Percentiles rank a stretch among this genome's conserved stretches.
Conservation (phyloP, 2,329 filamentous ascomycete species). For the Cytospora piceicola region DNA sequence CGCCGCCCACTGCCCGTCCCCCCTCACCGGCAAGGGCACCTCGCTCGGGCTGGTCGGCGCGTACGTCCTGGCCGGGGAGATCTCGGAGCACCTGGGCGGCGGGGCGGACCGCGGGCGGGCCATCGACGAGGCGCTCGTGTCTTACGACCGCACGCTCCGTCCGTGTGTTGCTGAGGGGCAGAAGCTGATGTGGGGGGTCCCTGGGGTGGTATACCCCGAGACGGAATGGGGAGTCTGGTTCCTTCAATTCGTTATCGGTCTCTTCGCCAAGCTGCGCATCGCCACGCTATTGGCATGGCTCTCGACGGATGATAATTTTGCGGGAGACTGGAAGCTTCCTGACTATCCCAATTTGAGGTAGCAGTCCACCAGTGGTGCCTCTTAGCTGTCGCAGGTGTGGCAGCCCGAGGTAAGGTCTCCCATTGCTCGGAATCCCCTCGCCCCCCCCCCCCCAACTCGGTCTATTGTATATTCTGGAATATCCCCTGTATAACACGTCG, state of each 20-base stretch:
- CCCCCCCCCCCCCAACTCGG: too few species aligned
- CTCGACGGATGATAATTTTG: conserved; percentile 24
- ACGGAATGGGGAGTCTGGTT: conserved; percentile 29
- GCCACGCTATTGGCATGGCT: conserved; percentile 16
- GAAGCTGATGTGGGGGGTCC: conserved; percentile 32
- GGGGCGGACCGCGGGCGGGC: conserved; percentile 26
- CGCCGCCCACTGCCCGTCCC: conserved; percentile 54
- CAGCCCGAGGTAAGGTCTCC: neutral
- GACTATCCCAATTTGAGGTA: conserved; percentile 25
- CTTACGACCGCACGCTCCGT: conserved; percentile 49
- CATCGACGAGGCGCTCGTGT: conserved; percentile 42
- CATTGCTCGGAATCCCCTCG: too few species aligned
- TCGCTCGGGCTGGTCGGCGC: conserved; percentile 52
- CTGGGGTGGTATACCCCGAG: conserved; percentile 9
- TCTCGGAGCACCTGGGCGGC: conserved; percentile 39
- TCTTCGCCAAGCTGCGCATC: conserved; percentile 10
- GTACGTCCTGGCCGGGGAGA: conserved; percentile 61
- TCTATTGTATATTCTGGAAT: too few species aligned
- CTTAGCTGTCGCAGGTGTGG: too few species aligned
- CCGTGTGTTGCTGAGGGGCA: conserved; percentile 51
- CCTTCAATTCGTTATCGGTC: conserved; percentile 7
- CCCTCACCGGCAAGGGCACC: conserved; percentile 56
- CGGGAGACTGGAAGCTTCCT: conserved; percentile 24
- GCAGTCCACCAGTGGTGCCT: neutral
- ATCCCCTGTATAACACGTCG: too few species aligned